Conservation (phyloP, 331 rosid genomes). For the Cydonia oblonga region DNA sequence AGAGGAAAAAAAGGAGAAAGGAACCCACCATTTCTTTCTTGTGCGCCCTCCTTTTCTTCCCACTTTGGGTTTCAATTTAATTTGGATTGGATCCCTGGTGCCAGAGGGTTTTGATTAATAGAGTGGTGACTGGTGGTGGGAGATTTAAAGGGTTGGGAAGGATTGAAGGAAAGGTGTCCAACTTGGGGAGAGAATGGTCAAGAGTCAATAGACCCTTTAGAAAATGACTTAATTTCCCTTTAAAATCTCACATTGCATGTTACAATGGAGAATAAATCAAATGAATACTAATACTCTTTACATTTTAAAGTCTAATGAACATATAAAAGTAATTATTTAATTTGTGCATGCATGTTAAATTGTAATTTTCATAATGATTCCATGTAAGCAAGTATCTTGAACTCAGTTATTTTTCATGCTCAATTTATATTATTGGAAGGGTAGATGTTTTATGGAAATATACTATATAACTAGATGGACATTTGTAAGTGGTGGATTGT, state of each 20-base stretch:
- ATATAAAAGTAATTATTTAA: constrained; percentile 13
- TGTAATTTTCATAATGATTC: background rate
- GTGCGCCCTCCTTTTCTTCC: background rate
- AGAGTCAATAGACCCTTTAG: background rate
- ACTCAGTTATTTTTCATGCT: no score
- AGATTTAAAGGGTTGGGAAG: constrained; percentile 37
- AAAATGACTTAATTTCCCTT: no score
- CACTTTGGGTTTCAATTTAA: background rate
- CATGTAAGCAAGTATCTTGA: background rate
- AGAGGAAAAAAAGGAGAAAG: background rate
- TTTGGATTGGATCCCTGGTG: constrained; percentile 14
- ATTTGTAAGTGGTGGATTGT: no score
- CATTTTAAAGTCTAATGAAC: no score
- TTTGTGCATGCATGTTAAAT: background rate
- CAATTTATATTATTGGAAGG: no score
- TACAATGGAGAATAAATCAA: no score
- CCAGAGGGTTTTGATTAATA: constrained; percentile 20
- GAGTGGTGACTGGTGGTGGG: constrained; percentile 17
- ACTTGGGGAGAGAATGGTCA: constrained; percentile 29
- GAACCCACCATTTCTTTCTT: constrained; percentile 34
- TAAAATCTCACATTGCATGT: no score
- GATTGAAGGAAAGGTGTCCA: constrained; percentile 3
- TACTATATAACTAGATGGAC: no score
- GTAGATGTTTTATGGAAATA: no score
- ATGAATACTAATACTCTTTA: no score